Conservation (phyloP, 176 grass and related monocot genomes). For the Chloris gayana region DNA sequence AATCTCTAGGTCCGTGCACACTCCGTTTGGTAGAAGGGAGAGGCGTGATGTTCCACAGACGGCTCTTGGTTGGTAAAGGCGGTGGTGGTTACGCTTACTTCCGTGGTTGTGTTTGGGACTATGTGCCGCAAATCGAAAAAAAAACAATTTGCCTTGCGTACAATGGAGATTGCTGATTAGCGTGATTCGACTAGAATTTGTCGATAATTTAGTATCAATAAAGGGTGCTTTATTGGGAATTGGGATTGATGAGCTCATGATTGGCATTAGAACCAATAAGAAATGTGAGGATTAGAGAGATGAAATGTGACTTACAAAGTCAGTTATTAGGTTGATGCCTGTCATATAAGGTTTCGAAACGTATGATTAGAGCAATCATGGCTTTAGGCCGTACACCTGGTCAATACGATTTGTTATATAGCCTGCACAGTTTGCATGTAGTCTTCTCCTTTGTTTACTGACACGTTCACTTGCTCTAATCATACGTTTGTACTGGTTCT, state of each 20-base stretch:
- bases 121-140: background rate
- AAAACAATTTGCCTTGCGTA: background rate
- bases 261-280: background rate
- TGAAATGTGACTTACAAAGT: background rate
- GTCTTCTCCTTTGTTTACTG: background rate
- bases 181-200: background rate
- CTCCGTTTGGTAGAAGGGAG: background rate
- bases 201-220: background rate
- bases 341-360: background rate
- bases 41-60: background rate
- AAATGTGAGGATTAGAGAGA: background rate
- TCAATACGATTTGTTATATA: conserved; percentile 9
- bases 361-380: background rate
- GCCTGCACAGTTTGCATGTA: background rate
- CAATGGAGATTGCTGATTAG: background rate
- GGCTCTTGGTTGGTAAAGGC: background rate
- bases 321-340: conserved; percentile 3
- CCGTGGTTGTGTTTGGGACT: background rate
- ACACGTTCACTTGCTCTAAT: too few species aligned
- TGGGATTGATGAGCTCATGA: background rate
- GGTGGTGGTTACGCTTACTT: background rate
- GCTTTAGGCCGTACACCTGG: background rate
- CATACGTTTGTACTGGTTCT: too few species aligned
- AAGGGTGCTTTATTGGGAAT: background rate
- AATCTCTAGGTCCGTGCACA: background rate